Base-by-base conservation (phyloP, 108 stramenopile species). In the Nitzschia sp. region DNA sequence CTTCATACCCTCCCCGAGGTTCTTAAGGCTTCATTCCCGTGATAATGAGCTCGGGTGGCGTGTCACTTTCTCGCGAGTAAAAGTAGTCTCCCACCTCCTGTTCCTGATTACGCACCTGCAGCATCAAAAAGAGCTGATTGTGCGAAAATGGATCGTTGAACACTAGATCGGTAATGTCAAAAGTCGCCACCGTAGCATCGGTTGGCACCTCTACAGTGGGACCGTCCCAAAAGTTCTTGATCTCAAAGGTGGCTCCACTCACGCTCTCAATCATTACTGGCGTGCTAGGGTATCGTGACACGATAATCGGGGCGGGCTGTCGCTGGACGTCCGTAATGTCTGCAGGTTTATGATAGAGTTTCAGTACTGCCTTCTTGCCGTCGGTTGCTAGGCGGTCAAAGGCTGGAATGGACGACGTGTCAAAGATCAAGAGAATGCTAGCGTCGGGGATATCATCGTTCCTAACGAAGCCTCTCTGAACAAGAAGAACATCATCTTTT, bases 291-390 rank as follows among this genome's bases (percentile, higher is more conserved):
- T 45, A 24, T 15, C 61, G 13, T 1, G 61, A 62, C 24, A 62
- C 26, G 6, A 42, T 62, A 38, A 62, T 62, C n/a, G 61, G 61
- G 25, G 61, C 61, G 0, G 61, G 32, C 26, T 62, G 42, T 23
- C 61, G 61, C 26, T 25, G 3, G 9, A 24, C 2, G 0, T 62
- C 42, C 0, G 36, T 23, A 42, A 62, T 26, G 46, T 42, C 61
- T 15, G 46, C 13, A 0, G 61, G 61, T 26, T 62, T 1, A 24
- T 62, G 61, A 25, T 42, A 45, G n/a, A 62, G 2, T 8, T 18
- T 38, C 17, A 62, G 24, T 9, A 45, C 38, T 13, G 42, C 61
- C 24, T 9, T 38, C 2, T 25, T n/a, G 9, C 38, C 2, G 6
- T 45, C 42, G 4, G 36, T 23, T 36, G 61, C 24, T 8, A 62